Evolutionary conservation across 768 basidiomycete genomes (phyloP), one percentile per base, ranked within the genome.

Genomic region (Myochromella boudieri): DNA sequence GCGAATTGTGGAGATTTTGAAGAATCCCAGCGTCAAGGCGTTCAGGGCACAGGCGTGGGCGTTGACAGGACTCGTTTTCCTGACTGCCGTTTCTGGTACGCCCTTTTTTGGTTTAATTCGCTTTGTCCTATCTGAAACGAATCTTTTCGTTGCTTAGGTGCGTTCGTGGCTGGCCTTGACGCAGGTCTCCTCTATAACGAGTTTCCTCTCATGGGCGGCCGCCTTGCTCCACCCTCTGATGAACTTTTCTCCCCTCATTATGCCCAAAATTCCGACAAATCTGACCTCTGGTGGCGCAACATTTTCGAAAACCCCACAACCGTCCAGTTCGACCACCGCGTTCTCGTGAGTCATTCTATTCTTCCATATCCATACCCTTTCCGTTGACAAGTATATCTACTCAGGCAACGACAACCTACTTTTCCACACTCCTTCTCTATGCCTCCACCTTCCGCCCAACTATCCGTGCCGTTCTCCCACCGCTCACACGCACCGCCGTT

Each of bases 131-230:
- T n/a, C n/a, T n/a, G n/a, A n/a, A n/a, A n/a, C n/a, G n/a, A n/a
- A n/a, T n/a, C n/a, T n/a, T n/a, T n/a, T n/a, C n/a, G n/a, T n/a
- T n/a, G n/a, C n/a, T n/a, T 61, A 95, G 95, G 97, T 42, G 97
- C 97, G 4, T 98, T 99, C 58, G 97, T 99, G 22, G 97, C 97
- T 28, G 97, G 97, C 11, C 75, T 99, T 33, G 97, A 99, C 63
- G 97, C 97, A 1, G 97, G 97, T 11, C 68, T 99, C 44, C 64
- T 94, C n/a, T 98, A 98, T 69, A 99, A 99, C 61, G 95, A 98
- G 61, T 99, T 97, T 70, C 97, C 97, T 0, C 68, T 87, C 4
- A 99, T 99, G 95, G 95, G 92, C 28, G 94, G 88, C 6, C 77
- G 83, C 12, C 65, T 97, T 12, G 78, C 81, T 3, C 97, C 97